Base-by-base conservation (phyloP, 768 basidiomycete genomes). In the Podaxis carcinomalis region DNA sequence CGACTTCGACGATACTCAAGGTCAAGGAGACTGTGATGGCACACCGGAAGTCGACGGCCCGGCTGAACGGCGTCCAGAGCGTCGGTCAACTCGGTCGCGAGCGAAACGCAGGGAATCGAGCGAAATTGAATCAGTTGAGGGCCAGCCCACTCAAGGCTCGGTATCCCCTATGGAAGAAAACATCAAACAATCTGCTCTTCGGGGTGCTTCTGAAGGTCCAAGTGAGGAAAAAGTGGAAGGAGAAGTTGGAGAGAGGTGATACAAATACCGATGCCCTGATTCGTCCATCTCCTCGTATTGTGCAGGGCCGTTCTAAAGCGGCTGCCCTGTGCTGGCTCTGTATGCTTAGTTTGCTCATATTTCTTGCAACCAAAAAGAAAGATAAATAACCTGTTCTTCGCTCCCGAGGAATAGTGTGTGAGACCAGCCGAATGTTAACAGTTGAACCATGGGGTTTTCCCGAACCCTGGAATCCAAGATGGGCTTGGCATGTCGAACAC, bases 51-150 rank as follows among this genome's bases (percentile, higher is more conserved):
- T 35, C 10, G 59, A 54, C 59, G 59, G 49, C 7, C 50, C 50
- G 58, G 58, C 23, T 4, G 58, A 59, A 27, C 58, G 40, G 1
- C 58, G 59, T 23, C 40, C 59, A 4, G 59, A 60, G 19, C 59
- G 59, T 40, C 59, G 51, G n/a, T 60, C 59, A 36, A 60, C 59
- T 16, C 51, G 59, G 51, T 60, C 59, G 4, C 51, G 59, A 2
- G 21, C 40, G 21, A 52, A 52, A 37, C 59, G 19, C 25, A 42
- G 59, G 23, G 51, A 42, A 10, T 60, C 59, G 10, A 60, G 59
- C 28, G 59, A 60, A 13, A 23, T 36, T 19, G 59, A 60, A 19
- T 59, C 57, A 13, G 57, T 51, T 5, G 57, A 59, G 2, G 51
- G 40, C 4, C 59, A 47, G 9, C 59, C 40, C 32, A 37, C 28